Evolutionary conservation across 2,329 filamentous ascomycete species (phyloP), one percentile per base, ranked within the genome.

Genomic region (Neopestalotiopsis sp.): DNA sequence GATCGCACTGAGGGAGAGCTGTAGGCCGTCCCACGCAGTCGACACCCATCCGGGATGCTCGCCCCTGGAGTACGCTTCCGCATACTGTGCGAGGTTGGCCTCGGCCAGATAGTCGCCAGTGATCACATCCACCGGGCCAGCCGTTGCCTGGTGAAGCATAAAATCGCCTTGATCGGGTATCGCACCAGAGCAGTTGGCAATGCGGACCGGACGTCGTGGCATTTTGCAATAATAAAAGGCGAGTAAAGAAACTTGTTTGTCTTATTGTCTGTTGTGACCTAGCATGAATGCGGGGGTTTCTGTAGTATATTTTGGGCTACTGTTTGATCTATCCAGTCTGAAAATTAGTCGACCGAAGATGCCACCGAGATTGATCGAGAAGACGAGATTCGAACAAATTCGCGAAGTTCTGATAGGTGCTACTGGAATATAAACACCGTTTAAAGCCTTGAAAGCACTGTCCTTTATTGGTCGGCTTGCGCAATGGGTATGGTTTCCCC

Each of bases 81-180:
- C 80, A 73, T 69, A 78, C 77, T 70, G 80, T 68, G 85, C 84
- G 80, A 89, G 87, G 74, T 88, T 89, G 71, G 83, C 83, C 71
- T 82, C 81, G 10, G 80, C 81, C 60, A 82, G 76, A 76, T 80
- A 82, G 73, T 82, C 80, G 24, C 80, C 80, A 1, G 78, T 80
- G 40, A 82, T 81, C 58, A 81, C 79, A 63, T 82, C 75, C 7
- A 81, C 72, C 56, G 74, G 81, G 34, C 86, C 85, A 14, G 78
- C 78, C 6, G 79, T 72, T 10, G 72, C 73, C 56, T 73, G 72
- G 45, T 66, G 40, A 24, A 71, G 67, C 72, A 75, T 75, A 52
- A 71, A 34, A n/a, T 73, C 70, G n/a, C 69, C 72, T 10, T 70
- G 71, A n/a, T 75, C 73, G 2, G 69, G 61, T 1, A 66, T 62